Evolutionary conservation across 164 flowering plant genomes (phyloP).

Genomic region (Houttuynia cordata): DNA sequence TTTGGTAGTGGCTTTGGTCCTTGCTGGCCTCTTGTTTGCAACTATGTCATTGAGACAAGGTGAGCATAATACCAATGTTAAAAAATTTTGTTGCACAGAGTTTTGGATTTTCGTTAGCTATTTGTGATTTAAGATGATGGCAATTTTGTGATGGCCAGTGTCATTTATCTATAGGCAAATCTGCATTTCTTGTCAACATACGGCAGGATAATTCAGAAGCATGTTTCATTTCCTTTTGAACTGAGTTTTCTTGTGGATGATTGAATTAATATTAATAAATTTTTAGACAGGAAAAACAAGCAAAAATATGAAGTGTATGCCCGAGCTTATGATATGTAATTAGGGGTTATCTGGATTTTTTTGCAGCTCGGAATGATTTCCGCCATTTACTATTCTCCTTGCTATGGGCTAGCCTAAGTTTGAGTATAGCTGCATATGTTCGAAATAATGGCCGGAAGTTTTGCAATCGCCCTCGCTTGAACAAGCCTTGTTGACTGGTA

Average conservation of each 20-base stretch:
- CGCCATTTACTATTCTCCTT: constrained; percentile 56
- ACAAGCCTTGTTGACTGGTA: constrained; percentile 25
- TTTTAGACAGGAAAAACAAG: neutral
- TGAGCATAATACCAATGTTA: constrained; percentile 16
- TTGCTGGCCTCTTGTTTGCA: constrained; percentile 53
- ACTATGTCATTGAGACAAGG: constrained; percentile 65
- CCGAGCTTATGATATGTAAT: neutral
- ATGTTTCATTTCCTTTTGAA: neutral
- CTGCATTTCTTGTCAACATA: neutral
- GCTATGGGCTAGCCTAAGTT: constrained; percentile 61
- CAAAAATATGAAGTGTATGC: neutral
- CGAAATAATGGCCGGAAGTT: constrained; percentile 71
- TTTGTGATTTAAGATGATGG: too few species aligned
- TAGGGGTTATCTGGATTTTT: neutral
- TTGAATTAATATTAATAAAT: neutral
- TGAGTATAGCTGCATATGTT: constrained; percentile 47
- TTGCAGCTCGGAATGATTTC: constrained; percentile 40
- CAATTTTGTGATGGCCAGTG: neutral
- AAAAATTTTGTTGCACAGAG: neutral
- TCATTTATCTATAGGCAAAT: neutral
- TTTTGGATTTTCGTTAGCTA: too few species aligned
- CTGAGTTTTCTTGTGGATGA: neutral
- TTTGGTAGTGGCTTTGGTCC: constrained; percentile 40
- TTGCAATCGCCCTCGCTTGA: constrained; percentile 89
- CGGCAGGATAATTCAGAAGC: neutral